Conservation (phyloP, 805 yeast genomes). For the Candida awuae region DNA sequence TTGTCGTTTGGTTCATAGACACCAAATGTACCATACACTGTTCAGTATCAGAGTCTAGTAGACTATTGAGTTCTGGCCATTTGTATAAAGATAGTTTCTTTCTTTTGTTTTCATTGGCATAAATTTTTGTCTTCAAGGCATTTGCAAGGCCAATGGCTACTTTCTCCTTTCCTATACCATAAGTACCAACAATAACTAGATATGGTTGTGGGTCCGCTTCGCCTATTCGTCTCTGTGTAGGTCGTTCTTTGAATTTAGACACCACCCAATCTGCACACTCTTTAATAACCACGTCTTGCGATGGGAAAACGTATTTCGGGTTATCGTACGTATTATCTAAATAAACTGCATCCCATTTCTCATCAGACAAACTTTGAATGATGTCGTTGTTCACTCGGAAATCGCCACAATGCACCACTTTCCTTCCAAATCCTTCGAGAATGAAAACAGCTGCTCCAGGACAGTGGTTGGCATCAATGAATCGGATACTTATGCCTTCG, state of each 20-base stretch:
- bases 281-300: constrained; percentile 60
- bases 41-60: constrained; percentile 28
- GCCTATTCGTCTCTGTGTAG: neutral
- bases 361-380: constrained; percentile 30
- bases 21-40: neutral
- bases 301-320: constrained; percentile 68
- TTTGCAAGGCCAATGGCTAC: constrained; percentile 63
- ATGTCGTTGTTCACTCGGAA: constrained; percentile 62
- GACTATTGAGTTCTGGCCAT: constrained; percentile 34
- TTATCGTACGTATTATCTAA: constrained; percentile 87
- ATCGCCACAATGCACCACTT: constrained; percentile 83
- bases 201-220: constrained; percentile 7
- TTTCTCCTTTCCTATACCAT: constrained; percentile 88
- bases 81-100: constrained; percentile 39
- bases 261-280: constrained; percentile 46
- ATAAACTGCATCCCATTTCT: constrained; percentile 47
- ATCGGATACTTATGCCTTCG: constrained; percentile 42
- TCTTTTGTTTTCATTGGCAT: constrained; percentile 41
- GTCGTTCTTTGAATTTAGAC: constrained; percentile 19
- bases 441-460: constrained; percentile 88
- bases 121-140: constrained; percentile 44
- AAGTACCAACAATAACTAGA: constrained; percentile 72
- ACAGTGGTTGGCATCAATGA: constrained; percentile 88
- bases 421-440: constrained; percentile 41
- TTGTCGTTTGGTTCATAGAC: constrained; percentile 38